These are phyloP conservation scores for Volutella citrinella DNA, from an alignment of 2,329 filamentous ascomycete genomes.

Conservation along the genomic window DNA sequence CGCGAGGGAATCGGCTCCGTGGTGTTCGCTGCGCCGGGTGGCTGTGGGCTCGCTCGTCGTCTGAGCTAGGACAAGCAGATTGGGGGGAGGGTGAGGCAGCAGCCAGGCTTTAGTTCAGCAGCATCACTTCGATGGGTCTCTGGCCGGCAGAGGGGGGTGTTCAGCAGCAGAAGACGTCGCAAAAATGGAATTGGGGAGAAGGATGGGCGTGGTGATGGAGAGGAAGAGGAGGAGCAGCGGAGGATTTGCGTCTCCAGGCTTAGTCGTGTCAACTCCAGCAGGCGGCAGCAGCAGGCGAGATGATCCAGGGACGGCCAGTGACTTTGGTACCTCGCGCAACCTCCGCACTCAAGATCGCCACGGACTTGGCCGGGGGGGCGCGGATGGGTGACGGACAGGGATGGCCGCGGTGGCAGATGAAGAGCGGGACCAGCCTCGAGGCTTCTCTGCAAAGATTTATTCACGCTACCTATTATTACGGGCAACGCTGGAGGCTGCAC, in stretches of 20 bases:
- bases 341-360: slow-evolving; percentile 27
- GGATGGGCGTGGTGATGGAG: slow-evolving; percentile 12
- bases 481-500: too few relatives aligned
- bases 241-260: neutral
- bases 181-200: slow-evolving; percentile 6
- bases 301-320: neutral
- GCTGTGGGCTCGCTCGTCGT: slow-evolving; percentile 2
- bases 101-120: slow-evolving; percentile 24
- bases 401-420: slow-evolving; percentile 14
- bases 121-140: slow-evolving; percentile 22
- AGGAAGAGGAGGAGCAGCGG: slow-evolving; percentile 1
- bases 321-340: slow-evolving; percentile 18
- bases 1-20: slow-evolving; percentile 17
- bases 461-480: too few relatives aligned
- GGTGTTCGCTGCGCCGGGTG: slow-evolving; percentile 15
- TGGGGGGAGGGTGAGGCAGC: slow-evolving; percentile 22
- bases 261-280: too few relatives aligned
- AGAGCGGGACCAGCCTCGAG: too few relatives aligned
- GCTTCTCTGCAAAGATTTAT: too few relatives aligned
- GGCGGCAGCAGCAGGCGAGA: neutral
- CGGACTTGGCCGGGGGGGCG: slow-evolving; percentile 21
- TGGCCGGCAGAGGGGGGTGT: slow-evolving; percentile 24
- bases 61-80: slow-evolving; percentile 16
- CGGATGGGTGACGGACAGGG: slow-evolving; percentile 20
- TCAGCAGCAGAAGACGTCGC: slow-evolving; percentile 5